A percentile compares a stretch with the other conserved stretches of the same genome.
phyloP scores from a whole-genome alignment of 768 basidiomycete species.

The Tylopilus rubrobrunneus region DNA sequence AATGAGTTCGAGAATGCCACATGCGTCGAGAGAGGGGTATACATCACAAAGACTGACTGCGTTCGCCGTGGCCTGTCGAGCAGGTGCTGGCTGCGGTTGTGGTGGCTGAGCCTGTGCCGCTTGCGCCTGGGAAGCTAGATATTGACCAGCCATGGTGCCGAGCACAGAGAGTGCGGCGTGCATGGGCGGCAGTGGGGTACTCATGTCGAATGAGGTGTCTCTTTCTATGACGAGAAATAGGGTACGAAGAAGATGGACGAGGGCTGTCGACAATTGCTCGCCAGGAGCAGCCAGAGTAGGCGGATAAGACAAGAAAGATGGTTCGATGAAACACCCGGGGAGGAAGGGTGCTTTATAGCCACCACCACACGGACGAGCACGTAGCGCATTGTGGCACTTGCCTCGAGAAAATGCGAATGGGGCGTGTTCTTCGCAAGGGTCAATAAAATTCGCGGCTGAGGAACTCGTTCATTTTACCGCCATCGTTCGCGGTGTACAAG shows the following conservation, averaged over 20 bases:
- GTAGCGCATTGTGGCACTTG: constrained; percentile 9
- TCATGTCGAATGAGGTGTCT: constrained; percentile 22
- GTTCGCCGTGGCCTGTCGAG: constrained; percentile 21
- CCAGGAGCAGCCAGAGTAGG: constrained; percentile 27
- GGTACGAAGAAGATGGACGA: constrained; percentile 4
- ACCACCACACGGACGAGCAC: constrained; percentile 8
- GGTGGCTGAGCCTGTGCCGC: constrained; percentile 23
- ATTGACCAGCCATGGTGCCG: constrained; percentile 35
- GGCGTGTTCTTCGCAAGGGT: constrained; percentile 32
- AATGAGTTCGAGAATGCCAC: background rate
- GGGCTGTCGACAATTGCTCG: constrained; percentile 19
- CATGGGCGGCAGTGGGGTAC: constrained; percentile 31
- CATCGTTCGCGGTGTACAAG: constrained; percentile 10
- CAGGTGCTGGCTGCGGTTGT: constrained; percentile 19
- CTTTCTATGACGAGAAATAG: constrained; percentile 8
- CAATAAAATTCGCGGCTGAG: constrained; percentile 13
- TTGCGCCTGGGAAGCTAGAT: constrained; percentile 31
- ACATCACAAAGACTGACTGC: constrained; percentile 50
- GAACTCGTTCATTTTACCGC: constrained; percentile 4
- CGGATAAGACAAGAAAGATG: constrained; percentile 46
- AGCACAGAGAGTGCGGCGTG: constrained; percentile 35
- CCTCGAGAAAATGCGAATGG: constrained; percentile 23
- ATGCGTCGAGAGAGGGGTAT: constrained; percentile 17
- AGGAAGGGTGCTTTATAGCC: constrained; percentile 25
- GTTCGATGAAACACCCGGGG: constrained; percentile 14